A percentile compares a stretch with the other conserved stretches of the same genome.
These are phyloP conservation scores for Entophlyctis luteolus DNA, from an alignment of 192 early-diverging fungal genomes.

Conservation along the genomic window DNA sequence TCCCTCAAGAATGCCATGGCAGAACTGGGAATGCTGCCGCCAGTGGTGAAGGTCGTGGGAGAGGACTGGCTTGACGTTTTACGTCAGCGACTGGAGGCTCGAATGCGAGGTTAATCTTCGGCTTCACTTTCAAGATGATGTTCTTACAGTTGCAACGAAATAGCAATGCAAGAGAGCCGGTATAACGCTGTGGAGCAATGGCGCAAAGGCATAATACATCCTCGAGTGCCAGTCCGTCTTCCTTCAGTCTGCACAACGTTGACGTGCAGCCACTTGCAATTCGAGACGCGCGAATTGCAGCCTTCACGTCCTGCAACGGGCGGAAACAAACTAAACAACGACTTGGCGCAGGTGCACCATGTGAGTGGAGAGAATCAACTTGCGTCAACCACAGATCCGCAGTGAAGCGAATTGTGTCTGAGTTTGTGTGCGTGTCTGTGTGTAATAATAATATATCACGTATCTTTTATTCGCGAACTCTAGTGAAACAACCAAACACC, in stretches of 20 bases:
- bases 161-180: not conserved
- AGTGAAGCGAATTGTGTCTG: not conserved
- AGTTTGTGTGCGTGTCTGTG: not conserved
- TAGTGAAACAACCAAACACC: too few species aligned
- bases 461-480: not conserved
- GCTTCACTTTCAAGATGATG: not conserved
- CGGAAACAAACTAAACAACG: not conserved
- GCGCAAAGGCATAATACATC: not conserved
- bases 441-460: not conserved
- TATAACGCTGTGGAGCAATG: constrained; percentile 2
- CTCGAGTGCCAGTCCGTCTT: not conserved
- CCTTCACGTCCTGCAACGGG: not conserved
- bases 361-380: not conserved
- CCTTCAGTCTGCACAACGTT: constrained; percentile 8
- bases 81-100: not conserved
- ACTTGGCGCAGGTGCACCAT: too few species aligned
- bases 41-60: not conserved
- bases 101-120: not conserved
- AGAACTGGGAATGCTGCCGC: not conserved
- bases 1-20: constrained; percentile 34
- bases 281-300: not conserved
- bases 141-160: not conserved
- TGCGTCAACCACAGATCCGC: not conserved
- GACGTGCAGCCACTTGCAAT: constrained; percentile 2
- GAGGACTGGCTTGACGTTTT: constrained; percentile 2